Conservation (phyloP, 331 rosid species). For the Telfairia occidentalis region DNA sequence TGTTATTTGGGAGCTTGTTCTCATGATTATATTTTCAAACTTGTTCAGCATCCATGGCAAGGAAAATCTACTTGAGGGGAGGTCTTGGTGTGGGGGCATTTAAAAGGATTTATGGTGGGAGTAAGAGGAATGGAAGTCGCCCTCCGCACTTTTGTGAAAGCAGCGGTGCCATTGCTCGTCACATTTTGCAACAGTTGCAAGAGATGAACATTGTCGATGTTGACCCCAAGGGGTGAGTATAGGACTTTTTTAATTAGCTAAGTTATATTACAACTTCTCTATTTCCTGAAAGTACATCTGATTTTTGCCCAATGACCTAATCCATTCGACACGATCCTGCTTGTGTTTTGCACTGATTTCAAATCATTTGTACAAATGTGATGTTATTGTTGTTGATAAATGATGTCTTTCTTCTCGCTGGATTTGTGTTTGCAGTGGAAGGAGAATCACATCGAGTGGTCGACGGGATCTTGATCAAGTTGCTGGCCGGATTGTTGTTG, state of each 20-base stretch:
- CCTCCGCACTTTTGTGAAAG: slow-evolving; percentile 82
- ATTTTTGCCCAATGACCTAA: not conserved
- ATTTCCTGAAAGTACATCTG: not conserved
- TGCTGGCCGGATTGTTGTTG: slow-evolving; percentile 10
- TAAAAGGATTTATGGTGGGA: slow-evolving; percentile 70
- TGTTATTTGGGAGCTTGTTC: not conserved
- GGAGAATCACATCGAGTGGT: slow-evolving; percentile 5
- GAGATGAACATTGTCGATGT: slow-evolving; percentile 40
- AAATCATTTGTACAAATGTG: not conserved
- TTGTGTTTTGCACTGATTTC: not conserved
- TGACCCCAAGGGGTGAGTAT: slow-evolving; percentile 53
- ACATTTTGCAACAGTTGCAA: slow-evolving; percentile 56
- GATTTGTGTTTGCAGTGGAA: slow-evolving; percentile 4
- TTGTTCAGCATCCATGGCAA: slow-evolving; percentile 40
- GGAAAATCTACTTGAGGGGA: slow-evolving; percentile 46
- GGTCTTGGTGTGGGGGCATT: slow-evolving; percentile 67
- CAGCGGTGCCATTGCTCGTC: slow-evolving; percentile 68
- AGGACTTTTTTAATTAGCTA: not conserved
- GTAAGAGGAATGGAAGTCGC: slow-evolving; percentile 81
- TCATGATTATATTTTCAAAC: not conserved
- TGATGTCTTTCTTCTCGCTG: not conserved
- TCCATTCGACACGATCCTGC: not conserved
- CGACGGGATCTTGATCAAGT: slow-evolving; percentile 11
- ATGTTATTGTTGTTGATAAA: too few species aligned
- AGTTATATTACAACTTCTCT: not conserved